Base-by-base conservation (phyloP, 2,329 filamentous ascomycete species). In the Colletotrichum orchidophilum region DNA sequence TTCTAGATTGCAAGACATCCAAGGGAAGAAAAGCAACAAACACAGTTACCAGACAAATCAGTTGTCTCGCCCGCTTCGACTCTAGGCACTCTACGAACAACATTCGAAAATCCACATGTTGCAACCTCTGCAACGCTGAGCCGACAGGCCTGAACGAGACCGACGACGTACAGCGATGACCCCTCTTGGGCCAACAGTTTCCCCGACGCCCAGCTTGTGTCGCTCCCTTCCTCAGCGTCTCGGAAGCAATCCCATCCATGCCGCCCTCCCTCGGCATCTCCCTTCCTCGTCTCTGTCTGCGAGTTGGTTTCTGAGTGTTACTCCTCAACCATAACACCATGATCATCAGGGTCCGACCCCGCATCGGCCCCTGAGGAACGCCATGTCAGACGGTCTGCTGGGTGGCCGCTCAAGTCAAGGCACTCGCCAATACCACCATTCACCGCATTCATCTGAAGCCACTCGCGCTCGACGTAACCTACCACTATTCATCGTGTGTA, bases 261-360 rank as follows among this genome's bases (percentile, higher is more conserved):
- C 63, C 35, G 49, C 54, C 49, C 35, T 24, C 54, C 46, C 33
- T 60, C 61, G 60, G 53, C 54, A 53, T 59, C 33, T 65, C 31
- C 61, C 61, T 66, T 31, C 62, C 62, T 54, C 62, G 54, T 33
- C 55, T 61, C 29, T 55, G 50, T 53, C 46, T 53, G 24, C 60
- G 21, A 52, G 52, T 39, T 26, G 35, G 27, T 31, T 49, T 31
- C 33, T 31, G 55, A 46, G 63, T 67, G 50, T 61, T 39, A 58
- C 49, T 15, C 57, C 50, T 70, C 57, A 55, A 49, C 55, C 29
- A 62, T 42, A 62, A 57, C 49, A 66, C 18, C 35, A 42, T 58
- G 68, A 63, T 63, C 58, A 63, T 63, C 64, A 71, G 68, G 68
- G 68, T 68, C 68, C 52, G 64, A 63, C 33, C 64, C 58, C 64